A percentile compares a stretch with the other conserved stretches of the same genome.
phyloP scores from a whole-genome alignment of 768 basidiomycete species.

The Russula dissimulans region DNA sequence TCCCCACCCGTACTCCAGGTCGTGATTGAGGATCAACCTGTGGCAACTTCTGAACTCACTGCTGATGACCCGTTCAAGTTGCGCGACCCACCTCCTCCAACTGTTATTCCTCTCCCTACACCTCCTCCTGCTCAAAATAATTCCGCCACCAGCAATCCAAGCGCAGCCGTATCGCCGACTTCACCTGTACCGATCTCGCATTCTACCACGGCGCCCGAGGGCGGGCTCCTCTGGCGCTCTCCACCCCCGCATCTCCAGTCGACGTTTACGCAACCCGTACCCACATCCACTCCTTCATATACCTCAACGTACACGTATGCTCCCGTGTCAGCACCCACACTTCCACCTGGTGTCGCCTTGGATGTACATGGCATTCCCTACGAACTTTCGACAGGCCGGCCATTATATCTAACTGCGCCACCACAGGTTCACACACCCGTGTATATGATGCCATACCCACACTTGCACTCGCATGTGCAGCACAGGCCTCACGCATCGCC shows the following conservation, averaged over 20 bases:
- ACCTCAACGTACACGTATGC: conserved; percentile 60
- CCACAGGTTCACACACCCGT: conserved; percentile 31
- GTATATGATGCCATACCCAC: conserved; percentile 51
- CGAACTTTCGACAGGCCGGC: conserved; percentile 73
- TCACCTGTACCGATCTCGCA: conserved; percentile 2
- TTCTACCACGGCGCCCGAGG: conserved; percentile 6
- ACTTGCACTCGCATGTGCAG: conserved; percentile 46
- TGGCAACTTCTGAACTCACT: conserved; percentile 30
- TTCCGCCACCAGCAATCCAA: not conserved
- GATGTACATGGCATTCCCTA: conserved; percentile 73
- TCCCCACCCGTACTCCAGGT: conserved; percentile 6
- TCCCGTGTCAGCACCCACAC: conserved; percentile 28
- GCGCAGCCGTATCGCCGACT: not conserved
- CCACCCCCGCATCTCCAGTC: conserved; percentile 37
- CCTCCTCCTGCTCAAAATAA: conserved; percentile 15
- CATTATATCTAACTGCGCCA: conserved; percentile 53
- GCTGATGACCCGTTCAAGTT: conserved; percentile 52
- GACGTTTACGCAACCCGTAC: conserved; percentile 30
- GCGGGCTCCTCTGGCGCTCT: conserved; percentile 28
- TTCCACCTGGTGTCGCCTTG: conserved; percentile 65
- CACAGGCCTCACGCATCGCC: conserved; percentile 42
- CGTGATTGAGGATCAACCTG: conserved; percentile 18
- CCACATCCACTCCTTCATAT: conserved; percentile 46
- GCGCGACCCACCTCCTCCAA: conserved; percentile 38
- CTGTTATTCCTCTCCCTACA: conserved; percentile 27